Evolutionary conservation across 2,329 filamentous ascomycete genomes (phyloP), one percentile per base, ranked within the genome.

Genomic region (Didymella lethalis): DNA sequence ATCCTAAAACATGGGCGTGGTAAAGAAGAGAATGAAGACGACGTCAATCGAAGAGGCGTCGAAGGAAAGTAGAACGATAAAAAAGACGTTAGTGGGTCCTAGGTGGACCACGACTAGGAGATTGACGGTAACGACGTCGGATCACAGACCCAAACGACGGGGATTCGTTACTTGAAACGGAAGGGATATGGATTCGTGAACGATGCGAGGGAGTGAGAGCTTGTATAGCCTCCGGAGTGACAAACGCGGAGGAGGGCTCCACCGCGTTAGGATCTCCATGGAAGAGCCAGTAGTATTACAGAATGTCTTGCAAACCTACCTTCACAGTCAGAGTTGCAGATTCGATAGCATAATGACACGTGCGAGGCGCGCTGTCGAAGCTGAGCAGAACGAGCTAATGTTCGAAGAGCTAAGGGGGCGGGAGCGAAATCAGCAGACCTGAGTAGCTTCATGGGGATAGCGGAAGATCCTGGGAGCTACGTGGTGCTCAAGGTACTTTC

Each of bases 401-500:
- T 63, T 62, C 61, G 61, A 65, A 62, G 49, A 59, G 60, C 50
- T 57, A 56, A 56, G 59, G 59, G 45, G 6, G 59, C 63, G 57
- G 65, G 59, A 64, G 49, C 51, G 48, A 45, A 66, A 61, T 63
- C 50, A 68, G 64, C 64, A 51, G 54, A 52, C 54, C 59, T 50
- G 59, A 54, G 53, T 54, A 61, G 59, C 55, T 53, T 63, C 51
- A 54, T 55, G 59, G 53, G 50, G 43, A 50, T 52, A 48, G 61
- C 53, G 57, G 64, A 62, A 65, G 57, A 67, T 67, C 54, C 58
- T 54, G 51, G 57, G 48, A 29, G 57, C 56, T 63, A 62, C 63
- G 66, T 65, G 61, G 57, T 67, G 66, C 64, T 69, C 59, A 59
- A 59, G 66, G 70, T 71, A 74, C 72, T 75, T 65, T 74, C 71